Conservation (phyloP, 2,329 filamentous ascomycete species). For the Rutstroemia sp. region DNA sequence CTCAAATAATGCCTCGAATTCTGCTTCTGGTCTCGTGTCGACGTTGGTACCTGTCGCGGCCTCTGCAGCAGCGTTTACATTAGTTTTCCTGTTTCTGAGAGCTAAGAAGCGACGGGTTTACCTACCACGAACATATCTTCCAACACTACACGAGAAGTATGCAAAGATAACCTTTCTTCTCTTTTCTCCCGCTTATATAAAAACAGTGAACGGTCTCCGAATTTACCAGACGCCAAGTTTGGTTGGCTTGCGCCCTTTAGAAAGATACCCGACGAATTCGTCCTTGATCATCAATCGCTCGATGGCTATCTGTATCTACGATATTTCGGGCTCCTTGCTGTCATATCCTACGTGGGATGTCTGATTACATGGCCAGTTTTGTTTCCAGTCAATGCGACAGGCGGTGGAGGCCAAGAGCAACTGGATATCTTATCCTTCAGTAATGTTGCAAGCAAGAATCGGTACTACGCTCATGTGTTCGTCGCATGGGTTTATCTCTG, state of each 20-base stretch:
- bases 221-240: slow-evolving; percentile 50
- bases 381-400: slow-evolving; percentile 79
- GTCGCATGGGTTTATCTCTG: slow-evolving; percentile 73
- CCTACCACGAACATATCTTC: slow-evolving; percentile 45
- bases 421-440: slow-evolving; percentile 75
- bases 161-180: slow-evolving; percentile 1
- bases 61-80: slow-evolving; percentile 34
- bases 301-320: slow-evolving; percentile 88
- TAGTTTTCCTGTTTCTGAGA: slow-evolving; percentile 41
- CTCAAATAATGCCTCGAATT: slow-evolving; percentile 9
- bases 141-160: slow-evolving; percentile 37
- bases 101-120: slow-evolving; percentile 40
- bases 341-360: slow-evolving; percentile 76
- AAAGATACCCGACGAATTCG: slow-evolving; percentile 63
- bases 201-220: slow-evolving; percentile 47
- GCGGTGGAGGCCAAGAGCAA: slow-evolving; percentile 54
- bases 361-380: slow-evolving; percentile 74
- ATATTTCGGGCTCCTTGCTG: slow-evolving; percentile 69
- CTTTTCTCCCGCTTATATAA: background rate
- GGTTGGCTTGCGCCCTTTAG: slow-evolving; percentile 62
- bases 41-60: slow-evolving; percentile 40
- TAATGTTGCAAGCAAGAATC: slow-evolving; percentile 59
- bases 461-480: slow-evolving; percentile 73
- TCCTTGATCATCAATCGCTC: slow-evolving; percentile 82
- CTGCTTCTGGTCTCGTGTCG: slow-evolving; percentile 35